Percentiles rank a stretch among this genome's conserved stretches.
These are phyloP conservation scores for Fusarium proliferatum DNA, from an alignment of 2,329 filamentous ascomycete species.

Conservation along the genomic window DNA sequence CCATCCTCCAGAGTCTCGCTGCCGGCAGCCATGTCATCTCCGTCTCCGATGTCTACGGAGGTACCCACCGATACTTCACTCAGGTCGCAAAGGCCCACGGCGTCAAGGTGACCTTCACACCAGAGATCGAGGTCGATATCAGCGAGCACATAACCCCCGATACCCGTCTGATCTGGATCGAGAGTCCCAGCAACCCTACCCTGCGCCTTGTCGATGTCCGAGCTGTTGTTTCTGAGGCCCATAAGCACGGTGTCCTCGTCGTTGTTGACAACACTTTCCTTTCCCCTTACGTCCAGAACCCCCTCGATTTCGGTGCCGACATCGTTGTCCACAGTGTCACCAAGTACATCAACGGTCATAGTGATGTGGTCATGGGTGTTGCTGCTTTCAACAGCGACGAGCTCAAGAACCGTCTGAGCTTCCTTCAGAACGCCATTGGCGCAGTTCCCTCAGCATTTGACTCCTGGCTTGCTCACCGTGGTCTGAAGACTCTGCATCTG, in stretches of 20 bases:
- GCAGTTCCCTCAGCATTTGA: conserved; percentile 96
- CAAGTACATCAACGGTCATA: conserved; percentile 99
- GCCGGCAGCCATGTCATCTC: conserved; percentile 94
- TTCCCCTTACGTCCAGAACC: conserved; percentile 96
- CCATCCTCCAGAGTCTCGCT: conserved; percentile 91
- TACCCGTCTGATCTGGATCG: conserved; percentile 96
- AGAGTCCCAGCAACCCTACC: conserved; percentile 94
- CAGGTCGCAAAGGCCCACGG: conserved; percentile 96
- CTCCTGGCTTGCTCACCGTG: conserved; percentile 97
- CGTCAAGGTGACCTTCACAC: conserved; percentile 93
- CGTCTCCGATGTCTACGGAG: conserved; percentile 97
- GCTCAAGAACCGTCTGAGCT: conserved; percentile 80
- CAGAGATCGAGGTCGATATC: conserved; percentile 90
- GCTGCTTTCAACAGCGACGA: conserved; percentile 92
- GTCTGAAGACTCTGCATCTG: conserved; percentile 95
- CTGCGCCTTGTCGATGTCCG: conserved; percentile 92
- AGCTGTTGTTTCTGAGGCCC: conserved; percentile 83
- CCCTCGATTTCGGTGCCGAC: conserved; percentile 92
- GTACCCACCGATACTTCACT: conserved; percentile 98
- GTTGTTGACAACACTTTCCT: conserved; percentile 99
- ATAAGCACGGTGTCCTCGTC: conserved; percentile 88
- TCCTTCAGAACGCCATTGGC: conserved; percentile 97
- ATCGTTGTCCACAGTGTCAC: conserved; percentile 97
- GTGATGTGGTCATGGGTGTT: conserved; percentile 97
- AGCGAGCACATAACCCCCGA: conserved; percentile 84